phyloP scores from a whole-genome alignment of 208 protist genomes.

The Perkinsela sp. region DNA sequence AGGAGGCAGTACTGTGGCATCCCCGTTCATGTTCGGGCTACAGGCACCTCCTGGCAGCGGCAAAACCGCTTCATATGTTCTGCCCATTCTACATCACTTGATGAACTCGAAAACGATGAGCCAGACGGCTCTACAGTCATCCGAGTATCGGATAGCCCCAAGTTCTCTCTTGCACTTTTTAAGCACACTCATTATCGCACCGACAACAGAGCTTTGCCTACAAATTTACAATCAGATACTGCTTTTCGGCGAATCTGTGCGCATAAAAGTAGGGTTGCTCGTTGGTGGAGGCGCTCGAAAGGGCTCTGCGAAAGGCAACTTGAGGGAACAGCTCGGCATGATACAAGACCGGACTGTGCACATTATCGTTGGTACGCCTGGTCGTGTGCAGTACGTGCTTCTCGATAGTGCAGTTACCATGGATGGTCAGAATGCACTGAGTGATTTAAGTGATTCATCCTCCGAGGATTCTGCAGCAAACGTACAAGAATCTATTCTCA shows the following conservation, averaged over 20 bases:
- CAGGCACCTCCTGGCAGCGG: conserved; percentile 56
- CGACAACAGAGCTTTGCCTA: conserved; percentile 75
- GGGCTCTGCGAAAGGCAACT: neutral
- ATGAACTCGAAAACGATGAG: conserved; percentile 20
- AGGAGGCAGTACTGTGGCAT: neutral
- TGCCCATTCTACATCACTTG: conserved; percentile 73
- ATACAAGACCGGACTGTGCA: conserved; percentile 13
- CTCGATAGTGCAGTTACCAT: conserved; percentile 15
- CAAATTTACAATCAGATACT: conserved; percentile 81
- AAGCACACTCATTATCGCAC: conserved; percentile 61
- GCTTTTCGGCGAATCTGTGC: neutral
- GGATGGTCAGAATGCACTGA: too few relatives aligned
- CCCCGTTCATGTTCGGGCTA: neutral
- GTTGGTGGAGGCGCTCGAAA: neutral
- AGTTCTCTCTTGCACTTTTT: conserved; percentile 9
- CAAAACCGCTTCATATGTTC: conserved; percentile 91
- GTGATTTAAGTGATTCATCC: neutral
- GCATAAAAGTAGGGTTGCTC: neutral
- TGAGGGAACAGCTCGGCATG: neutral
- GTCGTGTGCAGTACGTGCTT: conserved; percentile 62
- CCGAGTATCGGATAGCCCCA: conserved; percentile 14
- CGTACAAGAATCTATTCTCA: neutral
- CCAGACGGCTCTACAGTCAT: neutral
- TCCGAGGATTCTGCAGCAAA: neutral
- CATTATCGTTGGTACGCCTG: conserved; percentile 58